Evolutionary conservation across 768 basidiomycete genomes (phyloP), one percentile per base, ranked within the genome.

Genomic region (Pleurotus platypus): DNA sequence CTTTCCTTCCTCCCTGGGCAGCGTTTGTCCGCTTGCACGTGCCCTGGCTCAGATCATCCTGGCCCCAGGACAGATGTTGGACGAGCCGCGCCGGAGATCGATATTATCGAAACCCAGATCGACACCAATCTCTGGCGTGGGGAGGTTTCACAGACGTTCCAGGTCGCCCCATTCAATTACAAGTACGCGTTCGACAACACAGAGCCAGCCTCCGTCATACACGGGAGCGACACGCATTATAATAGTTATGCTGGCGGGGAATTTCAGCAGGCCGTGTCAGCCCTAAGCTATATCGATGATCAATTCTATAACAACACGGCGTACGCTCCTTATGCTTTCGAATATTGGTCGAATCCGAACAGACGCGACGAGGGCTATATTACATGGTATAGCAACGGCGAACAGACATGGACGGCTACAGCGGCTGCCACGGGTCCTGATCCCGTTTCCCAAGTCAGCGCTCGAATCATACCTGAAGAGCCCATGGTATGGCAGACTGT

Each of bases 81-180:
- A 15, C 84, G 95, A 51, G 85, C 85, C 30, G 91, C 88, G 1
- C 95, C 96, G 1, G 96, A 98, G 75, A 93, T 98, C 63, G 95
- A 98, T 70, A 79, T 98, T 58, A 67, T 96, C 57, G 95, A 98
- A 75, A 85, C 92, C 0, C 89, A 94, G 68, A 80, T 88, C 57
- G 70, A 93, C 63, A 63, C 78, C 2, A 59, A 53, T 56, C 58
- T 70, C 3, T 78, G 81, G 63, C 64, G 72, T 66, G 90, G 82
- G 42, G 75, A 87, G 62, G 89, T 87, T 1, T 92, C 91, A 1
- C 94, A 95, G 72, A 89, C 85, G 63, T 81, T 81, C 66, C 93
- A 95, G 70, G 68, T 79, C 39, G 92, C 91, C 8, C 92, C 92
- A 8, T 94, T 86, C 74, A 84, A 94, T 68, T 75, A 79, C 59